A percentile compares a stretch with the other conserved stretches of the same genome.
Conservation (phyloP, 2,329 filamentous ascomycete species). For the Cercospora janseana region DNA sequence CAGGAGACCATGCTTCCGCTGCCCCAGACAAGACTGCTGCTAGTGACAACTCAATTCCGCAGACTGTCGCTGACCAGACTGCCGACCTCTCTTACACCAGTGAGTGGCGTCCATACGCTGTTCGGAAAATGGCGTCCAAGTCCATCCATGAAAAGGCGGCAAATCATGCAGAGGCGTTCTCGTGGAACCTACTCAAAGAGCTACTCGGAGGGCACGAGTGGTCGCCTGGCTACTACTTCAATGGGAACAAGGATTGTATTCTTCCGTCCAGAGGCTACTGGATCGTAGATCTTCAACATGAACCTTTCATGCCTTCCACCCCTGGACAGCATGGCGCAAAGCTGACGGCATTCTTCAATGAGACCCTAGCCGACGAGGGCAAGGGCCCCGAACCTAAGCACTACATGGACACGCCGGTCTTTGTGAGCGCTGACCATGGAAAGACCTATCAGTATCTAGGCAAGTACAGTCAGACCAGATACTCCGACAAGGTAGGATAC, state of each 20-base stretch:
- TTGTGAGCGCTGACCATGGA: slow-evolving; percentile 34
- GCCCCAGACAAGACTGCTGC: too few relatives aligned
- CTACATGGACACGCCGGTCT: slow-evolving; percentile 44
- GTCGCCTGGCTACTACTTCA: slow-evolving; percentile 44
- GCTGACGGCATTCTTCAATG: slow-evolving; percentile 48
- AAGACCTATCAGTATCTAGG: slow-evolving; percentile 46
- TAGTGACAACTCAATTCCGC: too few relatives aligned
- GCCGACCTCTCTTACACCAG: background rate
- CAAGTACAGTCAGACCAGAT: slow-evolving; percentile 47
- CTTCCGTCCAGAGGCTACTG: slow-evolving; percentile 43
- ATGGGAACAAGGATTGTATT: slow-evolving; percentile 27
- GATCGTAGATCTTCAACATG: slow-evolving; percentile 39
- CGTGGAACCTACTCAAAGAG: slow-evolving; percentile 40
- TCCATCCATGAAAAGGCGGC: background rate
- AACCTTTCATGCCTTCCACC: slow-evolving; percentile 44
- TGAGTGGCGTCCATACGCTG: slow-evolving; percentile 40
- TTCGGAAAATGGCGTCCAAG: slow-evolving; percentile 37
- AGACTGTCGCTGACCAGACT: too few relatives aligned
- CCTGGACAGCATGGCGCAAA: slow-evolving; percentile 49
- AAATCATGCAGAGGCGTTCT: slow-evolving; percentile 38
- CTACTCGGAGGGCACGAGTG: slow-evolving; percentile 41
- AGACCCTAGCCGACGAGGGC: slow-evolving; percentile 32
- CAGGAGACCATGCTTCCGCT: too few relatives aligned
- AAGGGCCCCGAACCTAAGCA: slow-evolving; percentile 26
- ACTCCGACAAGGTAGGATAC: slow-evolving; percentile 46